Evolutionary conservation across 179 eudicot genomes (phyloP), one percentile per base, ranked within the genome.

Genomic region (Corrigiola litoralis): DNA sequence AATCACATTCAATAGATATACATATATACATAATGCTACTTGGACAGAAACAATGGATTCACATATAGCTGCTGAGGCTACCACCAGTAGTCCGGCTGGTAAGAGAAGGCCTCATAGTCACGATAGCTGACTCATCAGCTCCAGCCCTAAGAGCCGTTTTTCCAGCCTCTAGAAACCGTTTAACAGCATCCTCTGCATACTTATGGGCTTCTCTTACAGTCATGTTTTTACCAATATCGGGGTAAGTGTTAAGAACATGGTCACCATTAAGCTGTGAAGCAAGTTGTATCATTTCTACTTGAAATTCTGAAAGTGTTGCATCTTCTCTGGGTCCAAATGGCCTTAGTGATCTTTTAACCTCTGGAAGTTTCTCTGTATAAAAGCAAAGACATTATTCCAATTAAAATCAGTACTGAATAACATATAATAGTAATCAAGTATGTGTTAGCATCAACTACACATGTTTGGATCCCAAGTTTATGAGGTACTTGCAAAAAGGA

Each of bases 231-330:
- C 98, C 98, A 61, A 87, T 78, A 67, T 87, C 80, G 0, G 98
- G 97, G 75, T 92, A 92, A 6, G 84, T 61, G 66, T 87, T 87
- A 12, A 87, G 83, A 29, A 92, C 73, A 67, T 87, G 59, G 69
- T 92, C 98, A 6, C 98, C 98, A 33, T 80, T 85, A 24, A 92
- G 89, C 75, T 92, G 98, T 3, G 97, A 87, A 3, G 98, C 98
- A 44, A 92, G 91, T 72, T 92, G 98, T 65, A 90, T 81, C 72
- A 92, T 6, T 71, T 92, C 98, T 0, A 84, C 58, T 67, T 92
- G 98, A 71, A 92, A 92, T 50, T 92, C 98, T 11, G 98, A 81
- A 18, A 92, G 95, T 60, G 67, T 60, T 28, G 72, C 71, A 46
- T 92, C 91, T 83, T 88, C 97, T 69, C 76, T 85, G 29, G 98